Evolutionary conservation across 768 basidiomycete species (phyloP).

Genomic region (Suillus americanus): DNA sequence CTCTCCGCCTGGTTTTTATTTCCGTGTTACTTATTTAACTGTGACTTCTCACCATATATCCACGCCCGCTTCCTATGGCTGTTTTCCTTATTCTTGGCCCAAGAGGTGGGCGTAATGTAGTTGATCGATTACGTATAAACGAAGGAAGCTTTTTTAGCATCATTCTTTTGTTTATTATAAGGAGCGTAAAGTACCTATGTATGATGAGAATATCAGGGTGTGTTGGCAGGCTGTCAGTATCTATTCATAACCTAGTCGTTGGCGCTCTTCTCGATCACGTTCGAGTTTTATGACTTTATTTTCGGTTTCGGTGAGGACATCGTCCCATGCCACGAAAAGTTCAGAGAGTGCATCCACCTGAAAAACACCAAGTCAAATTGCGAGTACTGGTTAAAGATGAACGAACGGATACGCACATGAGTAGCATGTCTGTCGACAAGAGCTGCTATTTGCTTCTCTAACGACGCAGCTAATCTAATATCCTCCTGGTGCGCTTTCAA

Average conservation of each 20-base stretch:
- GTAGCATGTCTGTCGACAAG: slow-evolving; percentile 71
- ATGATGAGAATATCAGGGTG: background rate
- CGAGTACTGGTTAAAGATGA: background rate
- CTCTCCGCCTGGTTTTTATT: slow-evolving; percentile 10
- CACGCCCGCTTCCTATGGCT: slow-evolving; percentile 13
- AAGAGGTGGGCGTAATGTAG: slow-evolving; percentile 18
- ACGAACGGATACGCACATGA: slow-evolving; percentile 46
- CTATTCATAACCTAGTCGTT: slow-evolving; percentile 59
- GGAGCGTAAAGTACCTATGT: background rate
- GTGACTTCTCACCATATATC: slow-evolving; percentile 16
- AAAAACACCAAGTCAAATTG: slow-evolving; percentile 3
- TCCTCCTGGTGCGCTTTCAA: slow-evolving; percentile 62
- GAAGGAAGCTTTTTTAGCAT: slow-evolving; percentile 3
- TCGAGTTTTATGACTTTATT: slow-evolving; percentile 57
- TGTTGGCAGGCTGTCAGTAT: background rate
- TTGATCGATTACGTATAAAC: slow-evolving; percentile 18
- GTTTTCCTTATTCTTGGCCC: slow-evolving; percentile 9
- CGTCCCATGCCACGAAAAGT: slow-evolving; percentile 84
- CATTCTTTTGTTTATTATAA: background rate
- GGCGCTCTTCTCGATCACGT: slow-evolving; percentile 57
- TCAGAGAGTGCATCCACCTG: slow-evolving; percentile 83
- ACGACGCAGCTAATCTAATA: slow-evolving; percentile 46
- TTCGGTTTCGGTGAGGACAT: slow-evolving; percentile 68
- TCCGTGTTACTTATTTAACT: slow-evolving; percentile 16
- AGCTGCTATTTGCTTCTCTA: slow-evolving; percentile 65